A percentile compares a stretch with the other conserved stretches of the same genome.
These are phyloP conservation scores for Limonium bicolor DNA, from an alignment of 148 eudicot genomes.

Conservation along the genomic window DNA sequence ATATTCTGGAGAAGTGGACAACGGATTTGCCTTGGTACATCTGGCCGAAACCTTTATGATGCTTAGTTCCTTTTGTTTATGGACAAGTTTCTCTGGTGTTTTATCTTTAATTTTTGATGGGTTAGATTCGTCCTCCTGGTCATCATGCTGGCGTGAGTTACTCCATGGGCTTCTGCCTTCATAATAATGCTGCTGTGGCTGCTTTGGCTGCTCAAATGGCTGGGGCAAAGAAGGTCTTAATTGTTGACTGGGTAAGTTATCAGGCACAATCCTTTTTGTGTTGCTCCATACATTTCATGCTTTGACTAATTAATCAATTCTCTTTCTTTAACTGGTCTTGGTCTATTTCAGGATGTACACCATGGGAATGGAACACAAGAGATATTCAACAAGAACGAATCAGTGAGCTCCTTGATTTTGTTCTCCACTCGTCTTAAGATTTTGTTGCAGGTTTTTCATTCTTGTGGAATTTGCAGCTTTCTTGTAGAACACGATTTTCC, in stretches of 20 bases:
- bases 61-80: background rate
- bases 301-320: no score
- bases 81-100: background rate
- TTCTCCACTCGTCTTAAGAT: no score
- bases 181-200: constrained; percentile 96
- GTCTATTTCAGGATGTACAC: constrained; percentile 78
- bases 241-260: constrained; percentile 97
- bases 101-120: constrained; percentile 4
- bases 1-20: constrained; percentile 56
- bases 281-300: no score
- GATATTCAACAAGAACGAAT: constrained; percentile 68
- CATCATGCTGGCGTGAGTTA: constrained; percentile 95
- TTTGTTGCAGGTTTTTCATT: no score
- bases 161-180: constrained; percentile 98
- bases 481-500: no score
- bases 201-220: constrained; percentile 78
- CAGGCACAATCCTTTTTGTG: no score
- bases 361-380: constrained; percentile 99
- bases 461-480: no score
- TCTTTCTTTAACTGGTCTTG: constrained; percentile 3
- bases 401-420: constrained; percentile 33
- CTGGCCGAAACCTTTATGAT: no score
- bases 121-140: constrained; percentile 97
- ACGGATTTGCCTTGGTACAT: constrained; percentile 96
- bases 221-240: constrained; percentile 84